Base-by-base conservation (phyloP, 768 basidiomycete species). In the Phaeotremella skinneri region DNA sequence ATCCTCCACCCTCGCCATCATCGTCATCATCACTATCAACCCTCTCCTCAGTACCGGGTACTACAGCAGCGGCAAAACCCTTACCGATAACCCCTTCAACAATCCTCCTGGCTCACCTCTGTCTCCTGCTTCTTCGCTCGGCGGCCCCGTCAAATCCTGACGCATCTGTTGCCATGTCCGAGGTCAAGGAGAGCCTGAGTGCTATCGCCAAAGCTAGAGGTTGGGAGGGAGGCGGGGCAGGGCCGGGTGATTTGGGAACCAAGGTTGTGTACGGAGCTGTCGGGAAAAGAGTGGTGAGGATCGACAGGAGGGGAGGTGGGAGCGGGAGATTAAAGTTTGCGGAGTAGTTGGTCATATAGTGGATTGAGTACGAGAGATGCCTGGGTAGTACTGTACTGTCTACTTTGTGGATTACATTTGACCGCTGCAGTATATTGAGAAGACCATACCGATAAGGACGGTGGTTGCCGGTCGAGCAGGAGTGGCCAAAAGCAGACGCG, bases 191-290 rank as follows among this genome's bases (percentile, higher is more conserved):
- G 37, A 17, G 47, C 14, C 49, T 75, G 52, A 55, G 37, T 2
- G 50, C 55, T 3, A 34, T 70, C 11, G 63, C 63, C 4, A 64
- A 62, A 25, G 66, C 57, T 2, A 58, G 68, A 49, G 68, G 72
- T 4, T 73, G 71, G 60, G 63, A 68, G 20, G 51, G 54, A 11
- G 60, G 61, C 5, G 56, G 30, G 26, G 59, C 34, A 6, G 32
- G 51, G 31, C 53, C 42, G 32, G 43, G 43, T 9, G 54, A 52
- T 20, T 29, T 69, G 54, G 67, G 56, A 1, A 71, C 64, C 4
- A 74, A 72, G 59, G 64, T 68, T 6, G 61, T 76, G 9, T 73
- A 74, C 56, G 61, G 56, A 26, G 66, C 63, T 25, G 67, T 74
- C 1, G 75, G 63, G 11, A 73, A 69, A 58, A 66, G 65, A 55